phyloP scores from a whole-genome alignment of 116 monocot species.

The Phalaenopsis hybrid region DNA sequence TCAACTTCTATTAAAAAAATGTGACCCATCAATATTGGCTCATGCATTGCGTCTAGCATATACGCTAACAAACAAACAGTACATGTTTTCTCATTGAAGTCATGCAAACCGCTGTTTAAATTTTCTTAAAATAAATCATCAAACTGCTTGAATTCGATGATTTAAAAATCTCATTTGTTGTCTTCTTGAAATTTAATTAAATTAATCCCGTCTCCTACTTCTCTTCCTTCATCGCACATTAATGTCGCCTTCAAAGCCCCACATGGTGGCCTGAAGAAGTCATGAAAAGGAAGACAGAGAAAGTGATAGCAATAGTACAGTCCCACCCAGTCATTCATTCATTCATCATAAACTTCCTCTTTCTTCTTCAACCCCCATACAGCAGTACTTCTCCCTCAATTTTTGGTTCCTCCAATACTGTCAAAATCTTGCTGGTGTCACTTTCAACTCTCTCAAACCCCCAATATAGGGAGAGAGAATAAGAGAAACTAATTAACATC shows the following conservation, averaged over 20 bases:
- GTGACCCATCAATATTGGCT: too few relatives aligned
- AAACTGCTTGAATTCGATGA: too few relatives aligned
- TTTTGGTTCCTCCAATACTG: not conserved
- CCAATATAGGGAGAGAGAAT: not conserved
- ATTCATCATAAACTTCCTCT: slow-evolving; percentile 1
- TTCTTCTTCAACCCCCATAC: not conserved
- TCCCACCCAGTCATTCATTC: not conserved
- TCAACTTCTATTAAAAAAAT: too few relatives aligned
- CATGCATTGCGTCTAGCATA: too few relatives aligned
- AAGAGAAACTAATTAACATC: not conserved
- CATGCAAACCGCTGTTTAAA: too few relatives aligned
- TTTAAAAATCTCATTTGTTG: too few relatives aligned
- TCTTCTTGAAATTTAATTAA: too few relatives aligned
- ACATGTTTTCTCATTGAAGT: too few relatives aligned
- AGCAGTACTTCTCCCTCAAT: not conserved
- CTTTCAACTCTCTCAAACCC: not conserved
- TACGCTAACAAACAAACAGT: too few relatives aligned
- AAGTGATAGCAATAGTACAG: not conserved
- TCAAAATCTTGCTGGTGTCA: not conserved
- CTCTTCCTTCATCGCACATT: not conserved
- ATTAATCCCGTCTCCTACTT: too few relatives aligned
- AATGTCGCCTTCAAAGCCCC: slow-evolving; percentile 2
- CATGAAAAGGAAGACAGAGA: not conserved
- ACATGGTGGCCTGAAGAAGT: slow-evolving; percentile 1
- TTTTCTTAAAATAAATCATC: too few relatives aligned